Conservation (phyloP, 768 basidiomycete species). For the Serendipita vermifera region DNA sequence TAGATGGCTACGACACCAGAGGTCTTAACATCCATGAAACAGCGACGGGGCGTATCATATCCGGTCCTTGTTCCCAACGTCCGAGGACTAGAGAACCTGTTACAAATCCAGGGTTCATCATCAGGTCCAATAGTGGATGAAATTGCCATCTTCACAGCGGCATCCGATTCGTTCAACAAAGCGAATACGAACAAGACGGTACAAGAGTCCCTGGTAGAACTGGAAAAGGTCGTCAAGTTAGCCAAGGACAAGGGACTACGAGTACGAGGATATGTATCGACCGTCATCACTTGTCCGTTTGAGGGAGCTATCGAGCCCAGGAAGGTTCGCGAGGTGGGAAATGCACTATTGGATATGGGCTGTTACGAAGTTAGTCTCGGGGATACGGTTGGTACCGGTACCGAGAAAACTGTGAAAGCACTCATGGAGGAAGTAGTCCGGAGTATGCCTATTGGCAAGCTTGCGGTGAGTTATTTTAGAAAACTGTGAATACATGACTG, state of each 20-base stretch:
- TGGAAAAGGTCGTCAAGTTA: slow-evolving; percentile 46
- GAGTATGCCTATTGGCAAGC: slow-evolving; percentile 42
- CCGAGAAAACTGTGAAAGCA: slow-evolving; percentile 48
- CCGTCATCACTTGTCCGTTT: slow-evolving; percentile 70
- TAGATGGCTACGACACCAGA: slow-evolving; percentile 83
- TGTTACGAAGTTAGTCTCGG: slow-evolving; percentile 89
- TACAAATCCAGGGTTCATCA: slow-evolving; percentile 31
- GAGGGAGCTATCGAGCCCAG: slow-evolving; percentile 58
- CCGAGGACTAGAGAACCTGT: slow-evolving; percentile 57
- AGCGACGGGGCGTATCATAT: slow-evolving; percentile 44
- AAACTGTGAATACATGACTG: too few relatives aligned
- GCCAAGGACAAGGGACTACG: slow-evolving; percentile 51
- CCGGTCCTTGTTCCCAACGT: slow-evolving; percentile 74
- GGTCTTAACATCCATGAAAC: slow-evolving; percentile 48
- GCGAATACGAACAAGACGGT: slow-evolving; percentile 76
- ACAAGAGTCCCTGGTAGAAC: slow-evolving; percentile 50
- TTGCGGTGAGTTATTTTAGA: slow-evolving; percentile 44
- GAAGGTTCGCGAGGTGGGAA: slow-evolving; percentile 54
- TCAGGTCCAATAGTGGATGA: slow-evolving; percentile 49
- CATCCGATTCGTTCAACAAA: slow-evolving; percentile 71
- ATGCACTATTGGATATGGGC: slow-evolving; percentile 71
- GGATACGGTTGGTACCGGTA: slow-evolving; percentile 83
- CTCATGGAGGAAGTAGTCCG: slow-evolving; percentile 62
- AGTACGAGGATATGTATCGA: slow-evolving; percentile 73
- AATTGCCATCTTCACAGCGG: slow-evolving; percentile 79